Percentiles rank a stretch among this genome's conserved stretches.
Conservation (phyloP, 257 asterid genomes). For the Euphrasia confusa region DNA sequence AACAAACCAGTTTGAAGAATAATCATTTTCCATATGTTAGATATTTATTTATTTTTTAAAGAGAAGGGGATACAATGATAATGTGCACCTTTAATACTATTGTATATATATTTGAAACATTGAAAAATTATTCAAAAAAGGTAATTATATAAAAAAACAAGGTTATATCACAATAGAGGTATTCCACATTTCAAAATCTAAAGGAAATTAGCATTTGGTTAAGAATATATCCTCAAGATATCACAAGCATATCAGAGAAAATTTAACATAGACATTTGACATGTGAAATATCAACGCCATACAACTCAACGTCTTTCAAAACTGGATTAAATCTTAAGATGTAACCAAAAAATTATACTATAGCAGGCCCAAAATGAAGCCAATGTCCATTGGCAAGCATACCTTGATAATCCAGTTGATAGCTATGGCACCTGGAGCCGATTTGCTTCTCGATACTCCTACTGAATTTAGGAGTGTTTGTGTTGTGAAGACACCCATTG, state of each 20-base stretch:
- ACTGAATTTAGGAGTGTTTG: constrained; percentile 81
- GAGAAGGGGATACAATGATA: too few species aligned
- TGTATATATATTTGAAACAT: not conserved
- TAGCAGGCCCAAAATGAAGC: not conserved
- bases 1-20: not conserved
- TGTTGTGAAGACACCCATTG: constrained; percentile 96
- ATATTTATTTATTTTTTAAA: too few species aligned
- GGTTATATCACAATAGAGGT: not conserved
- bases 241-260: not conserved
- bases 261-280: not conserved
- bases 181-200: not conserved
- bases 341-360: not conserved
- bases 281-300: not conserved
- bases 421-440: constrained; percentile 81
- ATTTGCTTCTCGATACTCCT: constrained; percentile 65
- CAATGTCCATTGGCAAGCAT: constrained; percentile 18
- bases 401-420: constrained; percentile 99
- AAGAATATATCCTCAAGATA: not conserved
- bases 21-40: not conserved
- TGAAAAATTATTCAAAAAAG: not conserved
- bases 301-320: constrained; percentile 1
- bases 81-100: not conserved
- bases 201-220: not conserved
- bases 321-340: constrained; percentile 1
- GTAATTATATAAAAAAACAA: too few species aligned